Evolutionary conservation across 177 flowering plant genomes (phyloP), one percentile per base, ranked within the genome.

Genomic region (Tripterygium wilfordii): DNA sequence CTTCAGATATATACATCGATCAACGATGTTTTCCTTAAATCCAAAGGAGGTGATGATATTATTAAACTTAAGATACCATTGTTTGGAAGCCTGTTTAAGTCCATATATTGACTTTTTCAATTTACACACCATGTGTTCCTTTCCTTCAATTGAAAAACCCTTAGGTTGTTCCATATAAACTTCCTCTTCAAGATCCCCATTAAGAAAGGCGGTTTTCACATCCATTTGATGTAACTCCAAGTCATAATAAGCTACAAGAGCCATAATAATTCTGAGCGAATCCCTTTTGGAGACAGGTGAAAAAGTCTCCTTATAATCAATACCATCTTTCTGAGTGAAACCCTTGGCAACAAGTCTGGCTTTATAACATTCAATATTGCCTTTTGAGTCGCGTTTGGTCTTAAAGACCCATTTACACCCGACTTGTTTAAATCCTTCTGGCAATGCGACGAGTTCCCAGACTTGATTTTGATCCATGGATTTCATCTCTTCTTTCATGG

Each of bases 321-420:
- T 41, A 2, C 37, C 21, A 3, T 60, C 48, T 10, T 32, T 17
- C n/a, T 52, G 36, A 25, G 48, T 47, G 21, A 22, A 52, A 8
- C 53, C 40, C 10, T 47, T 43, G 4, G 45, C 45, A 14, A 51
- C 46, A 13, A 58, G 41, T 43, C 50, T 27, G 7, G 51, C 45
- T 15, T 58, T 51, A 15, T 39, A 53, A 10, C 37, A 2, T 15
- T 60, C 29, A 0, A 52, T 6, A 25, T 51, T 47, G 10, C 67
- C 64, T 10, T 46, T 50, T 1, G 28, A 40, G 36, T 69, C 56
- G 0, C 18, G 13, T 19, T 57, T 65, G 9, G 50, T 60, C 37
- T 64, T 60, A 51, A 45, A 63, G 5, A 63, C 45, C 54, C 60
- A 63, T 44, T 60, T 63, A 25, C 39, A 45, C 0, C 24, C 21